Percentiles rank a stretch among this genome's conserved stretches.
These are phyloP conservation scores for Lichenothelia convexa DNA, from an alignment of 495 filamentous ascomycete species.

Conservation along the genomic window DNA sequence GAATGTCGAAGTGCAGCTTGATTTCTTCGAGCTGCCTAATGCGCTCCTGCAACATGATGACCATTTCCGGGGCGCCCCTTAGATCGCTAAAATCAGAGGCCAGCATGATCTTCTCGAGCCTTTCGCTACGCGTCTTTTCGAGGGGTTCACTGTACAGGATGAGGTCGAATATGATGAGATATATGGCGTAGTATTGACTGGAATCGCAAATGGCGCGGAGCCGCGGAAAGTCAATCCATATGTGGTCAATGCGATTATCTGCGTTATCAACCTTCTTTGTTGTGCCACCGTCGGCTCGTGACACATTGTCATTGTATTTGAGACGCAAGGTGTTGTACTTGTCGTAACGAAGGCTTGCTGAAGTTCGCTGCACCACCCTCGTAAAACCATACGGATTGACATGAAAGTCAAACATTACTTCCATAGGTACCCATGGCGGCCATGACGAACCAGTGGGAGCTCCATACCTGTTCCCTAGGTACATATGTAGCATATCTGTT, in stretches of 20 bases:
- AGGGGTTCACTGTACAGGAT: constrained; percentile 87
- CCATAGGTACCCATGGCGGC: constrained; percentile 95
- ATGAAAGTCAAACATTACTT: constrained; percentile 94
- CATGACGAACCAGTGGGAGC: constrained; percentile 68
- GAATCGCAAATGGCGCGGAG: constrained; percentile 88
- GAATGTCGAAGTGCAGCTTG: constrained; percentile 86
- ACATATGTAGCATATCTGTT: constrained; percentile 66
- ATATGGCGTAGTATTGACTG: constrained; percentile 88
- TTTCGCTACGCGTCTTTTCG: constrained; percentile 85
- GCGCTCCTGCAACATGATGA: constrained; percentile 71
- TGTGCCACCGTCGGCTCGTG: constrained; percentile 29
- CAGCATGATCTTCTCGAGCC: constrained; percentile 94
- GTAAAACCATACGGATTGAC: constrained; percentile 87
- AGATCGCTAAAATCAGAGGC: constrained; percentile 99
- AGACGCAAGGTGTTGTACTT: constrained; percentile 95
- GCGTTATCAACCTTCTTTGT: constrained; percentile 29
- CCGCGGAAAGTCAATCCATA: constrained; percentile 91
- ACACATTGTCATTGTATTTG: constrained; percentile 93
- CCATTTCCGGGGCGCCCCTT: constrained; percentile 83
- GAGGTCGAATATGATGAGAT: constrained; percentile 89
- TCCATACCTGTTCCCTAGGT: constrained; percentile 84
- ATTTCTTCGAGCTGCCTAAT: constrained; percentile 93
- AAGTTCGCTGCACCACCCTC: constrained; percentile 84
- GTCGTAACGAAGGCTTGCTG: constrained; percentile 82
- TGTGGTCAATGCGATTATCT: constrained; percentile 76